phyloP scores from a whole-genome alignment of 108 stramenopile species.

The Skeletonema tropicum region DNA sequence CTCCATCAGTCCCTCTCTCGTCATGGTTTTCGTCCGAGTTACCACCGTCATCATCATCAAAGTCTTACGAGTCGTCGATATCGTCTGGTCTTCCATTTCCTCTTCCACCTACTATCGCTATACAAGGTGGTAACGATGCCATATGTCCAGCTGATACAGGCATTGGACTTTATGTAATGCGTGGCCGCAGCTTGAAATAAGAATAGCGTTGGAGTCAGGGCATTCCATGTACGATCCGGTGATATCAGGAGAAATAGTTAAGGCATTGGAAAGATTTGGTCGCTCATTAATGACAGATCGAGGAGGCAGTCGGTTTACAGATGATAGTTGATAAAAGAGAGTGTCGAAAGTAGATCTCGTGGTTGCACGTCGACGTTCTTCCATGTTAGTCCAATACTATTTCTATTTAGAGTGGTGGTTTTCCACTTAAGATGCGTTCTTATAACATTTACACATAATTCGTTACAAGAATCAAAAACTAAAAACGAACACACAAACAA shows the following conservation, averaged over 20 bases:
- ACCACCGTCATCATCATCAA: conserved; percentile 17
- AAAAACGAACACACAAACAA: conserved; percentile 1
- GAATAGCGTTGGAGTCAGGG: conserved; percentile 61
- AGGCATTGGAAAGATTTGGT: conserved; percentile 70
- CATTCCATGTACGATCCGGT: conserved; percentile 85
- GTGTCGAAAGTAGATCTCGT: no score
- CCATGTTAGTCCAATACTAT: no score
- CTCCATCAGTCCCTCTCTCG: neutral
- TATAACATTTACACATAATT: neutral
- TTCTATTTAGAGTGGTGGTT: no score
- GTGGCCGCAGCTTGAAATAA: conserved; percentile 68
- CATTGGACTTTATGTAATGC: conserved; percentile 60
- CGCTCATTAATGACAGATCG: conserved; percentile 9
- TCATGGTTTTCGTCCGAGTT: conserved; percentile 37
- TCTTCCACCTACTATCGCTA: conserved; percentile 63
- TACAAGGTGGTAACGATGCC: conserved; percentile 72
- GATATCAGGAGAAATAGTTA: conserved; percentile 65
- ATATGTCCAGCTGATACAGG: conserved; percentile 83
- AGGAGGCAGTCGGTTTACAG: neutral
- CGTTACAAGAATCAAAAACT: neutral
- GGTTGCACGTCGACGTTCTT: no score
- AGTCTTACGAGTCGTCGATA: conserved; percentile 7
- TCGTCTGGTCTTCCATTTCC: conserved; percentile 1
- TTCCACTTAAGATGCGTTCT: neutral
- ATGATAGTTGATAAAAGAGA: no score